Conservation (phyloP, 441 rosid species). For the Adansonia gregorii region DNA sequence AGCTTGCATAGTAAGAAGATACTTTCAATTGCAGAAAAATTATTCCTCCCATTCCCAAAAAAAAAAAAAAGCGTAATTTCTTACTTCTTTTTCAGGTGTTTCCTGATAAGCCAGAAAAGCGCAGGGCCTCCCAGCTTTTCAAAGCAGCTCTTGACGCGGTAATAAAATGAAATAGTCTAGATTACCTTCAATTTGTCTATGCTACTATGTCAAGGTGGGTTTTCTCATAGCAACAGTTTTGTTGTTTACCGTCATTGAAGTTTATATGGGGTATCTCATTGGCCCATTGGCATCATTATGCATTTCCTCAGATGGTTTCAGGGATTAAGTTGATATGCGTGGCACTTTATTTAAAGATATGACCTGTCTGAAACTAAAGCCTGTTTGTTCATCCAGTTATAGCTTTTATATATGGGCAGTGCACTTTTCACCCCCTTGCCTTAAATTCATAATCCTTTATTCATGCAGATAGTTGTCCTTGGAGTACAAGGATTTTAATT, state of each 20-base stretch:
- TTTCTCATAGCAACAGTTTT: not conserved
- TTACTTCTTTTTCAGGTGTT: slow-evolving; percentile 63
- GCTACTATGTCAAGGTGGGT: not conserved
- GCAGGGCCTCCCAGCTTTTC: slow-evolving; percentile 76
- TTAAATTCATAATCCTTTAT: not conserved
- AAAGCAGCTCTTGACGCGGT: slow-evolving; percentile 81
- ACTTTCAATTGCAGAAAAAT: not conserved
- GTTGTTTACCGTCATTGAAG: not conserved
- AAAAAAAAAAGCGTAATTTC: slow-evolving; percentile 4
- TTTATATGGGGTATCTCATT: not conserved
- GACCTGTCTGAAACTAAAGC: slow-evolving; percentile 17
- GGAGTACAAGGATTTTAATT: slow-evolving; percentile 24
- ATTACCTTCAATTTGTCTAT: slow-evolving; percentile 12
- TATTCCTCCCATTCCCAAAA: not conserved
- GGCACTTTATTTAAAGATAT: not conserved
- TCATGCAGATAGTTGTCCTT: not conserved
- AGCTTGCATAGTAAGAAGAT: slow-evolving; percentile 77
- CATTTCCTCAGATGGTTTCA: not conserved
- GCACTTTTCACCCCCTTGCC: not conserved
- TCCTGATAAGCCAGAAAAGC: slow-evolving; percentile 89
- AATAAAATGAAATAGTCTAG: slow-evolving; percentile 25
- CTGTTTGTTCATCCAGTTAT: not conserved
- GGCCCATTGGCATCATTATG: not conserved
- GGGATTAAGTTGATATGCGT: not conserved
- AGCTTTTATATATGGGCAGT: not conserved